Conservation (phyloP, 441 rosid species). For the Francoa sonchifolia region DNA sequence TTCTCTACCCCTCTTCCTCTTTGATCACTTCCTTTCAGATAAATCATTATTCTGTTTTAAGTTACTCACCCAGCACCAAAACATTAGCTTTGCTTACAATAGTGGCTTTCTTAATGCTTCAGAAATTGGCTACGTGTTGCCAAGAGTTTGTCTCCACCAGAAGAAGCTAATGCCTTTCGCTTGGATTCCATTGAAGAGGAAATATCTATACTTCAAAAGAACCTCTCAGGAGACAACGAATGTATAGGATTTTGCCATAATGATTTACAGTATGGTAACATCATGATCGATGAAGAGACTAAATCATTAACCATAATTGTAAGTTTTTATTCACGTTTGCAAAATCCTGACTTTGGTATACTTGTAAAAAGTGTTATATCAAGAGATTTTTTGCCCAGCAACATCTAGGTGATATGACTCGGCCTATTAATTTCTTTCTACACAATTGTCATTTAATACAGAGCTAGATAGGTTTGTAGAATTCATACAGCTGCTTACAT, state of each 20-base stretch:
- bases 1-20: slow-evolving; percentile 6
- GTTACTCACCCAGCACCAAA: not conserved
- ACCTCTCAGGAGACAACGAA: slow-evolving; percentile 30
- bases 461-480: too few relatives aligned
- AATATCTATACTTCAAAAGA: slow-evolving; percentile 41
- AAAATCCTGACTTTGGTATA: too few relatives aligned
- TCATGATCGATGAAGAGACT: slow-evolving; percentile 83
- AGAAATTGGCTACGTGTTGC: slow-evolving; percentile 73
- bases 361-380: too few relatives aligned
- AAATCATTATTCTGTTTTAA: slow-evolving; percentile 1
- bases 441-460: too few relatives aligned
- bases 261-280: slow-evolving; percentile 89
- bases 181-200: slow-evolving; percentile 56
- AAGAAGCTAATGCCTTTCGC: slow-evolving; percentile 57
- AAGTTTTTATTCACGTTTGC: too few relatives aligned
- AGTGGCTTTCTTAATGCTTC: slow-evolving; percentile 14
- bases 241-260: slow-evolving; percentile 81
- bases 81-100: not conserved
- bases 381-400: too few relatives aligned
- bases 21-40: not conserved
- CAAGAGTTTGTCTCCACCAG: slow-evolving; percentile 40
- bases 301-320: slow-evolving; percentile 76
- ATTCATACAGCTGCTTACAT: too few relatives aligned
- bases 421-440: too few relatives aligned
- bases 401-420: too few relatives aligned